A percentile compares a stretch with the other conserved stretches of the same genome.
Evolutionary conservation across 2,329 filamentous ascomycete genomes (phyloP).

Genomic region (Coniochaeta sp.): DNA sequence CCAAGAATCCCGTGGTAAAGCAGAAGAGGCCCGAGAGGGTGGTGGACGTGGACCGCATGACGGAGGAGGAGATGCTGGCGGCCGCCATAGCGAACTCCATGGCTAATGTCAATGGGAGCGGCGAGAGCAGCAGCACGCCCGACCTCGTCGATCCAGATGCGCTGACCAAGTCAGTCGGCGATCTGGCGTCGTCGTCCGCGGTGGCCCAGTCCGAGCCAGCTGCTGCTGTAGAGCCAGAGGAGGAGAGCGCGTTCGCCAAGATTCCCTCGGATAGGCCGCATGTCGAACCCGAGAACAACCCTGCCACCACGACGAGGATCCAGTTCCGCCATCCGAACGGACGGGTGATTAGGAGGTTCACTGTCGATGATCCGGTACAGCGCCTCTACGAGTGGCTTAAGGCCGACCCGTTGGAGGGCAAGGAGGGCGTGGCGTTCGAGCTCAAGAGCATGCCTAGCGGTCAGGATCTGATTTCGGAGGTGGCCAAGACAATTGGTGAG

Average conservation of each 20-base stretch:
- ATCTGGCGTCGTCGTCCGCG: no score
- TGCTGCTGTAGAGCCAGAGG: conserved; percentile 19
- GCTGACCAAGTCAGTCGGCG: conserved; percentile 59
- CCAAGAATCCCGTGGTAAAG: conserved; percentile 89
- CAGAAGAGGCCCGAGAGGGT: conserved; percentile 57
- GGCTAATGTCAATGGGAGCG: conserved; percentile 34
- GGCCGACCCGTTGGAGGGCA: conserved; percentile 74
- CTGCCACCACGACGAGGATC: conserved; percentile 73
- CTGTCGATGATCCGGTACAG: conserved; percentile 65
- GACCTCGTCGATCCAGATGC: conserved; percentile 78
- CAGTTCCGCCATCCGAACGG: conserved; percentile 85
- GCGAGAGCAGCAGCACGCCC: conserved; percentile 22
- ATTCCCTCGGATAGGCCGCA: conserved; percentile 72
- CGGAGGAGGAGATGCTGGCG: conserved; percentile 94
- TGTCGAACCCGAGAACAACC: conserved; percentile 65
- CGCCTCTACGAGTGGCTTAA: conserved; percentile 97
- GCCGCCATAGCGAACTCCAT: conserved; percentile 89
- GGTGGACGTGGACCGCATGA: conserved; percentile 79
- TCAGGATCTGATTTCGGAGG: conserved; percentile 70
- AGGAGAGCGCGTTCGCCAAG: conserved; percentile 48
- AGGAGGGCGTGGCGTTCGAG: conserved; percentile 74
- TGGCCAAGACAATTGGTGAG: conserved; percentile 70
- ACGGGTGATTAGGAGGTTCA: conserved; percentile 82
- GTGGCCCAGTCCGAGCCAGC: no score
- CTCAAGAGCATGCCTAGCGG: conserved; percentile 73